Evolutionary conservation across 495 filamentous ascomycete species (phyloP), one percentile per base, ranked within the genome.

Genomic region (Sordaria brevicollis): DNA sequence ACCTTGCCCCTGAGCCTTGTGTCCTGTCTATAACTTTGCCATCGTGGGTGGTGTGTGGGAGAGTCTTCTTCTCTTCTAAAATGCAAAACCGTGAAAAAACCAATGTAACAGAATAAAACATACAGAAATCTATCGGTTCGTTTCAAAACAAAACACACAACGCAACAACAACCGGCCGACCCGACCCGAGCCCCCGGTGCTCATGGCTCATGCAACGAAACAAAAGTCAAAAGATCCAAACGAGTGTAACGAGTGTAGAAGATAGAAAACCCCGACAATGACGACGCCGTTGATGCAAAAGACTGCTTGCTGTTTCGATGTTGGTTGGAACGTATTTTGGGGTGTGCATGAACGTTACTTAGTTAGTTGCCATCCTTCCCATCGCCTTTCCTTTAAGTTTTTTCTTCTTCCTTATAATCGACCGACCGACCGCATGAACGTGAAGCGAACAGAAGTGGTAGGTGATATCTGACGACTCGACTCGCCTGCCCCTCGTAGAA

Each of bases 401-500:
- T 76, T 65, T 65, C 41, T 39, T 39, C 17, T 54, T n/a, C 43
- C 71, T 68, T 17, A 76, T 68, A 67, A 73, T 75, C n/a, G n/a
- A 66, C 75, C 76, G 66, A 78, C 72, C 66, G 77, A 79, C 65
- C 76, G 77, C 65, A 73, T 72, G 62, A 77, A 65, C 17, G 70
- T 68, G 75, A n/a, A 87, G 78, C 41, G 85, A 85, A 73, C 78
- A 81, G 73, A 91, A 91, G 15, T 91, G 82, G 67, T 87, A 82
- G 68, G 88, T 87, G 88, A 91, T 91, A 74, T 91, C 86, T 69
- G 90, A 80, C 15, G 86, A 89, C 74, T 90, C 77, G 74, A 57
- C 25, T 57, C 49, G 49, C 49, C 49, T 15, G n/a, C n/a, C 21
- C 11, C 49, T 57, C 49, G 49, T 57, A 57, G 7, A n/a, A n/a